phyloP scores from a whole-genome alignment of 495 filamentous ascomycete genomes.

The Clohesyomyces aquaticus region DNA sequence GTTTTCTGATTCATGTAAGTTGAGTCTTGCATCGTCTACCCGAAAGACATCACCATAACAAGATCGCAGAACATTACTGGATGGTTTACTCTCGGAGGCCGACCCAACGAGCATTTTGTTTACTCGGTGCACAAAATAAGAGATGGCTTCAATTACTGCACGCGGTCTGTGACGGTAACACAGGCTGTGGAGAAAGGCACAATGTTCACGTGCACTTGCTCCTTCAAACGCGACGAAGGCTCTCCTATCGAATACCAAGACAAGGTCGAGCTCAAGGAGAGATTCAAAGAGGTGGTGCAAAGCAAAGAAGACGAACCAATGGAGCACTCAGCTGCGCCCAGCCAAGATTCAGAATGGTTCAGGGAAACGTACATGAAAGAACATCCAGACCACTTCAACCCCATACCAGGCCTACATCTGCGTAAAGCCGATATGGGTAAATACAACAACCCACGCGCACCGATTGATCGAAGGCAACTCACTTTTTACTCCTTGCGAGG shows the following conservation, averaged over 20 bases:
- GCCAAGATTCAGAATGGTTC: constrained; percentile 21
- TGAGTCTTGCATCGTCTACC: background rate
- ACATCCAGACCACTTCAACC: constrained; percentile 37
- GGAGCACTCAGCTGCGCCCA: constrained; percentile 14
- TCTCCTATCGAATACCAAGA: constrained; percentile 51
- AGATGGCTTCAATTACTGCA: constrained; percentile 61
- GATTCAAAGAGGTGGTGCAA: constrained; percentile 49
- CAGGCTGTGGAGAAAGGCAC: constrained; percentile 56
- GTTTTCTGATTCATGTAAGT: constrained; percentile 65
- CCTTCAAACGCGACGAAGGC: constrained; percentile 61
- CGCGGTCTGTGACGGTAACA: constrained; percentile 61
- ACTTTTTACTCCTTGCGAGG: constrained; percentile 59
- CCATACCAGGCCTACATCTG: constrained; percentile 53
- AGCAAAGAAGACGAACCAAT: constrained; percentile 47
- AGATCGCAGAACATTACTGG: constrained; percentile 64
- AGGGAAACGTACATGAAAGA: constrained; percentile 35
- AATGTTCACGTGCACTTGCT: constrained; percentile 64
- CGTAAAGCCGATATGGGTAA: constrained; percentile 65
- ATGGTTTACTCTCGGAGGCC: constrained; percentile 64
- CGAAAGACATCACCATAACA: no score
- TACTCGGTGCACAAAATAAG: constrained; percentile 61
- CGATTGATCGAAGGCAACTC: constrained; percentile 63
- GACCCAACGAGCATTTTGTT: constrained; percentile 59
- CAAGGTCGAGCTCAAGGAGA: constrained; percentile 42
- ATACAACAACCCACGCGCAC: constrained; percentile 56